Base-by-base conservation (phyloP, 2,329 filamentous ascomycete genomes). In the Lasiodiplodia sp. region DNA sequence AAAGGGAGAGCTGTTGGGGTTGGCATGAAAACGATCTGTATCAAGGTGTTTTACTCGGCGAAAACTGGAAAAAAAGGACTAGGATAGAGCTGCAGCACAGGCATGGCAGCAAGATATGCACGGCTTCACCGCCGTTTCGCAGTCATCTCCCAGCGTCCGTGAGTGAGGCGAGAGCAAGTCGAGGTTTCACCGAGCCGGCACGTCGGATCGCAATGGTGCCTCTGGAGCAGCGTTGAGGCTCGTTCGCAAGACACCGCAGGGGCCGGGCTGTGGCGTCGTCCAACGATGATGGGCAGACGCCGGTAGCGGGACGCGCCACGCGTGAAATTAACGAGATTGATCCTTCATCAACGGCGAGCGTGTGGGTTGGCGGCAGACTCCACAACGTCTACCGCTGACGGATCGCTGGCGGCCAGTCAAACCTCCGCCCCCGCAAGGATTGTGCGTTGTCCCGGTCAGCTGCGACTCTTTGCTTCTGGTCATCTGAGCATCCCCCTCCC, bases 21-120 rank as follows among this genome's bases (percentile, higher is more conserved):
- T 63, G 18, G 28, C 25, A 40, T 18, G 23, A 51, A 28, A 12
- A 12, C 34, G 25, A 51, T 63, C 49, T 34, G 60, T 52, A 64
- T 64, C 60, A 64, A 64, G 60, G 60, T 64, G 60, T 64, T 63
- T 64, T 64, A 52, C 28, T 64, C 60, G 60, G 60, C 60, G 60
- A 52, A 64, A 47, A 21, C 44, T n/a, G 44, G 31, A 10, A 21
- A 8, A 58, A 64, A 64, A 52, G 12, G 44, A 44, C 49, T 51
- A 63, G 40, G 21, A 51, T 51, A 64, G 47, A 52, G 44, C 37
- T 23, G 57, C 23, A 62, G 38, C 57, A 47, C 37, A 31, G 23
- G 23, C 37, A 63, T 34, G 58, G 44, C 18, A 63, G n/a, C 44
- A 64, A 52, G 47, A 64, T 38, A 25, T 49, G 60, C 28, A 47